Conservation (phyloP, 192 early-diverging fungal genomes). For the Coemansia sp. region DNA sequence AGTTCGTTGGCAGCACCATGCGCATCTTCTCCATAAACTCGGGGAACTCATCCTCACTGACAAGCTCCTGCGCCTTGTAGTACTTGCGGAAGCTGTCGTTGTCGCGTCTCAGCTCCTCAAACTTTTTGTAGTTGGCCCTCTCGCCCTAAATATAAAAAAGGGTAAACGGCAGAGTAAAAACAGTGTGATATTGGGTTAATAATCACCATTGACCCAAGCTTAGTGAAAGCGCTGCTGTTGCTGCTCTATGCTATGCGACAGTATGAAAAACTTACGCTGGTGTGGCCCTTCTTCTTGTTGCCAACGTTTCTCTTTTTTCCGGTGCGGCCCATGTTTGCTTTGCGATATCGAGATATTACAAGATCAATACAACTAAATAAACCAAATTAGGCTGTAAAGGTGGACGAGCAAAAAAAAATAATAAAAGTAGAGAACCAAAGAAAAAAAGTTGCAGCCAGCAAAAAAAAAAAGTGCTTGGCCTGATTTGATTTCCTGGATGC, state of each 20-base stretch:
- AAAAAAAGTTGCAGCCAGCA: neutral
- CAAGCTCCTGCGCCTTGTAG: slow-evolving; percentile 55
- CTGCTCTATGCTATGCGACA: too few species aligned
- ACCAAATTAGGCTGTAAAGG: too few species aligned
- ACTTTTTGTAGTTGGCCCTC: slow-evolving; percentile 40
- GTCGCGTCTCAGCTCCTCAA: slow-evolving; percentile 51
- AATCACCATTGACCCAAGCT: too few species aligned
- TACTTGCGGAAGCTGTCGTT: slow-evolving; percentile 53
- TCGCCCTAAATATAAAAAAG: slow-evolving; percentile 32
- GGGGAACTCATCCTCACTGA: slow-evolving; percentile 83
- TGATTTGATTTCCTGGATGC: neutral
- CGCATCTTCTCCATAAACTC: slow-evolving; percentile 69
- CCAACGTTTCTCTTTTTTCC: slow-evolving; percentile 17
- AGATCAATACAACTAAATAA: neutral
- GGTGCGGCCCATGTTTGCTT: slow-evolving; percentile 21
- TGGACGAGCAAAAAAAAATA: neutral
- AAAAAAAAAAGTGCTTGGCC: neutral
- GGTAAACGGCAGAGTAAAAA: neutral
- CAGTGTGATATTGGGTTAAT: neutral
- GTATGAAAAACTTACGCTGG: slow-evolving; percentile 26
- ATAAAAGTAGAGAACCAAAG: neutral
- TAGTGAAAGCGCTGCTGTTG: too few species aligned
- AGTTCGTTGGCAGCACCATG: slow-evolving; percentile 82
- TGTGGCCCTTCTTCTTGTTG: slow-evolving; percentile 17
- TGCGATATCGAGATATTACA: neutral